These are phyloP conservation scores for Ceratocystis diversiconidia DNA, from an alignment of 2,329 filamentous ascomycete genomes.

Conservation along the genomic window DNA sequence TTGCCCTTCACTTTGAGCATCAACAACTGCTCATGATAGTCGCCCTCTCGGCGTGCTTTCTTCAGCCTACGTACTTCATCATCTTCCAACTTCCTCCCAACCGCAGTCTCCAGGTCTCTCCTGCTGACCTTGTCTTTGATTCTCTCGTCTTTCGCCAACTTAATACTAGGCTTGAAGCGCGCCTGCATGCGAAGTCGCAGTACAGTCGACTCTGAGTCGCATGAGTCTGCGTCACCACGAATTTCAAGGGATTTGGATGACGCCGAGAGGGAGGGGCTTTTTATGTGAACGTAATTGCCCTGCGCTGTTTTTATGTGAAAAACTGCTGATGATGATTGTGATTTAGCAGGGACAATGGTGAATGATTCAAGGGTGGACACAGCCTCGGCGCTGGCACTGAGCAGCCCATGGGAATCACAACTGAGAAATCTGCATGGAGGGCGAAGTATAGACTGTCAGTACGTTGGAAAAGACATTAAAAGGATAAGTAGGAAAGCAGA, in stretches of 20 bases:
- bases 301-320: constrained; percentile 63
- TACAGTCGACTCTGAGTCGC: constrained; percentile 53
- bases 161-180: constrained; percentile 71
- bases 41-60: constrained; percentile 67
- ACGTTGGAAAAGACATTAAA: background rate
- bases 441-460: background rate
- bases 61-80: constrained; percentile 77
- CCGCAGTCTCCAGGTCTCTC: constrained; percentile 69
- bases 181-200: constrained; percentile 86
- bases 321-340: constrained; percentile 49
- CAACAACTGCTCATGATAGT: constrained; percentile 76
- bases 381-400: constrained; percentile 65
- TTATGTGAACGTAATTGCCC: constrained; percentile 54
- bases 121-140: constrained; percentile 72
- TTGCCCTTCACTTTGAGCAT: constrained; percentile 84
- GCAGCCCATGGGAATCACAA: constrained; percentile 68
- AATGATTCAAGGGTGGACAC: constrained; percentile 77
- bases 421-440: constrained; percentile 54
- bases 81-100: constrained; percentile 62
- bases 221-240: constrained; percentile 59
- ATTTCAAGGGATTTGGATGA: constrained; percentile 44
- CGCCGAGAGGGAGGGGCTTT: constrained; percentile 34
- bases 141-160: constrained; percentile 65
- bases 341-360: constrained; percentile 39
- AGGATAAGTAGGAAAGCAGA: background rate